Percentiles rank a stretch among this genome's conserved stretches.
Conservation (phyloP, 306 rosid species). For the Vigna hirtella region DNA sequence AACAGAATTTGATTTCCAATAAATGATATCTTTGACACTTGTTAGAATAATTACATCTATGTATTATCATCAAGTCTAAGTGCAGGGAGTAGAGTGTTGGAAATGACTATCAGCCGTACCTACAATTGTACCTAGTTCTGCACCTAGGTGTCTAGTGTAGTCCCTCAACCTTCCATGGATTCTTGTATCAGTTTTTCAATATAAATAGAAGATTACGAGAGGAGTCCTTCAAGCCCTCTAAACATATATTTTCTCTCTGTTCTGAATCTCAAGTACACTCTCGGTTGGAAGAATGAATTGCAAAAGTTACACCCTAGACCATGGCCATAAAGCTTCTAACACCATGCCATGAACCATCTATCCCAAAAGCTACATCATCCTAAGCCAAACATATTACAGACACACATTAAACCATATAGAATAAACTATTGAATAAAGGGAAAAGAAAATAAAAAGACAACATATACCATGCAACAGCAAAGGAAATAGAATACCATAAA, state of each 20-base stretch:
- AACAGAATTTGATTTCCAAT: neutral
- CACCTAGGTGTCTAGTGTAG: no score
- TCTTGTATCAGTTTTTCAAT: no score
- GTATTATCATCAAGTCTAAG: no score
- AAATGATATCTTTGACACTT: conserved; percentile 5
- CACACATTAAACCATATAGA: conserved; percentile 12
- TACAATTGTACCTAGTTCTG: no score
- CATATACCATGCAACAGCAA: conserved; percentile 24
- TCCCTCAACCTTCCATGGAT: no score
- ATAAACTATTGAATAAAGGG: conserved; percentile 30
- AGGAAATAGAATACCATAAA: conserved; percentile 22
- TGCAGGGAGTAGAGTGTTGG: no score
- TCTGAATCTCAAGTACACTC: no score
- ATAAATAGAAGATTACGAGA: no score
- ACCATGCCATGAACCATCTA: conserved; percentile 20
- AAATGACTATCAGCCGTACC: no score
- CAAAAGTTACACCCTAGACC: neutral
- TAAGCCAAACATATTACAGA: conserved; percentile 35
- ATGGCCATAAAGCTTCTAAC: neutral
- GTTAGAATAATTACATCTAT: no score
- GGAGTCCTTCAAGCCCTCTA: no score
- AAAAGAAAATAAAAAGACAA: neutral
- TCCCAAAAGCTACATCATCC: conserved; percentile 17
- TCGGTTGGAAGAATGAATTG: neutral
- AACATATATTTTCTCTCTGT: no score